Evolutionary conservation across 2,329 filamentous ascomycete genomes (phyloP).

Genomic region (Fusarium sp.): DNA sequence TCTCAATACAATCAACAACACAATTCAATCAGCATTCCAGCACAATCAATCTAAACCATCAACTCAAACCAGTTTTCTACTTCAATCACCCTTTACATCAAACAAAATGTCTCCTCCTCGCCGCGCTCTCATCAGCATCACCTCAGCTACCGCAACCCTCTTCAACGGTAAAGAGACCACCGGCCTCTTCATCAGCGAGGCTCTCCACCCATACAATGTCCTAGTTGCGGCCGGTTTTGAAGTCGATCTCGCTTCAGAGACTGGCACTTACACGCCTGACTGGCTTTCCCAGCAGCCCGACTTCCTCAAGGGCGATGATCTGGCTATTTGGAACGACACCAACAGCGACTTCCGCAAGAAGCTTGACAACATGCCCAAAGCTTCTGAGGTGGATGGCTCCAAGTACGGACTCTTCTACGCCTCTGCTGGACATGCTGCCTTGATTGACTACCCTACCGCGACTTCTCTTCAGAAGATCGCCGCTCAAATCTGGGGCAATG

Average conservation of each 20-base stretch:
- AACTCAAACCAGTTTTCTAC: neutral
- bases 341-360: slow-evolving; percentile 60
- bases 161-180: slow-evolving; percentile 25
- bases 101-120: slow-evolving; percentile 20
- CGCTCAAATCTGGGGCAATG: slow-evolving; percentile 14
- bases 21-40: neutral
- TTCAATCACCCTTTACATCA: neutral
- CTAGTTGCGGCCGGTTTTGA: slow-evolving; percentile 18
- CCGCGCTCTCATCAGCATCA: slow-evolving; percentile 28
- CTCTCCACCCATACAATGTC: slow-evolving; percentile 21
- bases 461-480: slow-evolving; percentile 13
- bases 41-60: neutral
- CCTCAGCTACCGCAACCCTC: slow-evolving; percentile 25
- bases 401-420: slow-evolving; percentile 40
- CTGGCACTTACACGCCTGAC: slow-evolving; percentile 14
- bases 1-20: neutral
- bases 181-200: slow-evolving; percentile 16
- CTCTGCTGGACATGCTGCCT: slow-evolving; percentile 27
- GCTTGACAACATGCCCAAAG: slow-evolving; percentile 58
- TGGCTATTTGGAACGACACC: slow-evolving; percentile 54
- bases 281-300: slow-evolving; percentile 26
- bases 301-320: slow-evolving; percentile 25
- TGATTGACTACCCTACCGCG: slow-evolving; percentile 26
- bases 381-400: slow-evolving; percentile 48
- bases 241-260: slow-evolving; percentile 17